phyloP scores from a whole-genome alignment of 2,329 filamentous ascomycete species.

The Fusarium pilosicola region DNA sequence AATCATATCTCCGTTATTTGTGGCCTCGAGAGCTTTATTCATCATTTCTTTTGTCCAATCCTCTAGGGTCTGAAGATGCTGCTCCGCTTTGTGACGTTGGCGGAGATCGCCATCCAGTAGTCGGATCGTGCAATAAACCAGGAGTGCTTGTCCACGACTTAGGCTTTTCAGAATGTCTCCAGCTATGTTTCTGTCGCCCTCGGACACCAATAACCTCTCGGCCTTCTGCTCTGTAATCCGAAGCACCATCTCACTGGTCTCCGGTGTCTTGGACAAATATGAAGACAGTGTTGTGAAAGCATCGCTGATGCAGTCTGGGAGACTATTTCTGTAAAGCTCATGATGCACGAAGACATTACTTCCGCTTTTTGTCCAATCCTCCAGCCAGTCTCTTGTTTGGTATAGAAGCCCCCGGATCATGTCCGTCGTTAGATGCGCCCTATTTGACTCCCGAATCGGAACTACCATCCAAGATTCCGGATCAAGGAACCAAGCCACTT shows the following conservation, averaged over 20 bases:
- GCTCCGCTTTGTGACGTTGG: slow-evolving; percentile 37
- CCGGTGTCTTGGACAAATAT: slow-evolving; percentile 22
- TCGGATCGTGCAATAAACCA: slow-evolving; percentile 38
- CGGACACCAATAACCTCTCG: not conserved
- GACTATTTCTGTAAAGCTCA: slow-evolving; percentile 5
- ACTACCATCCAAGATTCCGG: slow-evolving; percentile 4
- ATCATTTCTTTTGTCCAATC: slow-evolving; percentile 32
- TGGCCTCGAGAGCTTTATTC: not conserved
- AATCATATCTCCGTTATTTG: slow-evolving; percentile 10
- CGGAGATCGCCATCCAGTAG: slow-evolving; percentile 40
- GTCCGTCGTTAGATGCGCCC: slow-evolving; percentile 1
- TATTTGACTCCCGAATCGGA: not conserved
- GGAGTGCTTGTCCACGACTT: slow-evolving; percentile 37
- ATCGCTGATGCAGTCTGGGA: slow-evolving; percentile 14
- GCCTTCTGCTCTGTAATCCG: slow-evolving; percentile 20
- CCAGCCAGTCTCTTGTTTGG: slow-evolving; percentile 13
- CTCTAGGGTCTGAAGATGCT: slow-evolving; percentile 20
- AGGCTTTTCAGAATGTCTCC: slow-evolving; percentile 2
- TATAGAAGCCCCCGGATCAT: slow-evolving; percentile 6
- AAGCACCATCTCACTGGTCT: slow-evolving; percentile 22
- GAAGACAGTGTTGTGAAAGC: slow-evolving; percentile 23
- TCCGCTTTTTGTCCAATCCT: slow-evolving; percentile 17
- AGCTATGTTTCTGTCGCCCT: not conserved
- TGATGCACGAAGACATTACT: slow-evolving; percentile 28
- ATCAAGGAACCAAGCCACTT: slow-evolving; percentile 26